Base-by-base conservation (phyloP, 2,329 filamentous ascomycete species). In the Epichloe sibirici region DNA sequence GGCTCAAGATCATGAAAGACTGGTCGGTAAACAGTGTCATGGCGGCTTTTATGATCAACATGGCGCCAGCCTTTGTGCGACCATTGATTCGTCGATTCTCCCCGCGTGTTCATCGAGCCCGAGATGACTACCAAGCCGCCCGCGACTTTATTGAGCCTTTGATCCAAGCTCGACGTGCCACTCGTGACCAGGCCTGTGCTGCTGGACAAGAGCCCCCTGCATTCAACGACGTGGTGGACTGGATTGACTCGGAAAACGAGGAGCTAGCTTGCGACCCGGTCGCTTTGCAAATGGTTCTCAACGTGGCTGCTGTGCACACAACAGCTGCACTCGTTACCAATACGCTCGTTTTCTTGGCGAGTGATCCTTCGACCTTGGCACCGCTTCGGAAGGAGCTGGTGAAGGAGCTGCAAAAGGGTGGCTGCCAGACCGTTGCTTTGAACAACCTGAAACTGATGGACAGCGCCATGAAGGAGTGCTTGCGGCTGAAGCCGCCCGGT, bases 11-110 rank as follows among this genome's bases (percentile, higher is more conserved):
- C 31, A 53, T 55, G 48, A 55, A 55, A 34, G 28, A 55, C 9
- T 55, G 53, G 53, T 55, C 53, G 8, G 45, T 53, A 5, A 55
- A 55, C 21, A 55, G 53, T 12, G 51, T 55, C 21, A 51, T 55
- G 44, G 53, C 53, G 13, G 53, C 53, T 7, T 55, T 53, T 17
- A 51, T 51, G 48, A 55, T 55, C 35, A 55, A 53, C 39, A 55
- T 55, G 53, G 44, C 51, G 8, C 53, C 53, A 5, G 23, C 31
- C 25, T 51, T 55, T n/a, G 7, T 51, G 31, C 53, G 53, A 25
- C 53, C 53, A 3, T 4, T 51, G 4, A 46, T 55, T 40, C 53
- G 53, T n/a, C 53, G 53, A 25, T 45, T 53, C 35, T 55, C 53
- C 3, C 23, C 35, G 4, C 35, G 48, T 12, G 51, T 55, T n/a